Evolutionary conservation across 441 rosid species (phyloP).

Genomic region (Mallotus repandus): DNA sequence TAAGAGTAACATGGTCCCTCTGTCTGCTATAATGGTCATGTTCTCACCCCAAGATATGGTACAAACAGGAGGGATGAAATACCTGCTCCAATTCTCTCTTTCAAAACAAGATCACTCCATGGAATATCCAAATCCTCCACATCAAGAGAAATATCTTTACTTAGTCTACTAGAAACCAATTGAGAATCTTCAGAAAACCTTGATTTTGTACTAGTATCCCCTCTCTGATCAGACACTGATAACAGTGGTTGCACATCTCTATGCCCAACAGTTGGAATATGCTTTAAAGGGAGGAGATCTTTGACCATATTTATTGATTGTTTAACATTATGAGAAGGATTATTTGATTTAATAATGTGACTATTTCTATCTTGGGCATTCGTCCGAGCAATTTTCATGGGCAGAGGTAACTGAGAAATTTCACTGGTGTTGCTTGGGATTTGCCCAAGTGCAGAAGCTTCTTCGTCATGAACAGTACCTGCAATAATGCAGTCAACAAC

Average conservation of each 20-base stretch:
- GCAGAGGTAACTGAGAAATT: constrained; percentile 40
- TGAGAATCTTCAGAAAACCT: constrained; percentile 41
- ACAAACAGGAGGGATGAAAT: constrained; percentile 18
- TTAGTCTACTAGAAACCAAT: constrained; percentile 42
- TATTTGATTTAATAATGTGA: constrained; percentile 30
- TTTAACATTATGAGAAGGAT: constrained; percentile 45
- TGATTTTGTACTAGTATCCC: constrained; percentile 34
- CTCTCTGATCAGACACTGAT: constrained; percentile 31
- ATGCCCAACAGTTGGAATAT: constrained; percentile 40
- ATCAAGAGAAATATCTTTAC: constrained; percentile 61
- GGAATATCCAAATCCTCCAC: constrained; percentile 87
- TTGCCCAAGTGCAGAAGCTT: constrained; percentile 34
- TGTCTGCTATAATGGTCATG: background rate
- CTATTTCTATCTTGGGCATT: constrained; percentile 44
- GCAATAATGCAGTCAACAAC: constrained; percentile 25
- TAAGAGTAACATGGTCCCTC: constrained; percentile 14
- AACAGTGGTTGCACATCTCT: constrained; percentile 34
- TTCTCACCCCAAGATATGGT: constrained; percentile 5
- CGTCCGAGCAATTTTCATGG: constrained; percentile 31
- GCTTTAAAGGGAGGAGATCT: constrained; percentile 42
- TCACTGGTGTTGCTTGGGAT: constrained; percentile 42
- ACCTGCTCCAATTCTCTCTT: constrained; percentile 99
- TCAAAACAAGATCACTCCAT: constrained; percentile 86
- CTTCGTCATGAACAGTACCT: constrained; percentile 41
- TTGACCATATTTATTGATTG: constrained; percentile 39